Evolutionary conservation across 192 early-diverging fungal species (phyloP).

Genomic region (Coemansia sp.): DNA sequence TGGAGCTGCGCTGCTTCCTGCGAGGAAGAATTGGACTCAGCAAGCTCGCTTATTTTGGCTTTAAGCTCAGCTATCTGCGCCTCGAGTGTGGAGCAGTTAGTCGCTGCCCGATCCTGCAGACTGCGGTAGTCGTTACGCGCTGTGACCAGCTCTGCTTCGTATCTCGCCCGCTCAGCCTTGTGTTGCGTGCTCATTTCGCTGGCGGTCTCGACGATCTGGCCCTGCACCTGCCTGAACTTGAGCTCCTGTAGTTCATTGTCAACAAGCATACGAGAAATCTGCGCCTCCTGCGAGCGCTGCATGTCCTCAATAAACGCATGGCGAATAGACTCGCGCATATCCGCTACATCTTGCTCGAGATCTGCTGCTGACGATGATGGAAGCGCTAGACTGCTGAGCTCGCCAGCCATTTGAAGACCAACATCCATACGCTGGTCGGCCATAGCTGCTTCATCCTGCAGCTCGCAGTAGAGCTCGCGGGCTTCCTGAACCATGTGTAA

Average conservation of each 20-base stretch:
- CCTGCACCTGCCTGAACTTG: conserved; percentile 33
- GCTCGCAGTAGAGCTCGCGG: conserved; percentile 30
- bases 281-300: conserved; percentile 19
- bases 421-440: conserved; percentile 23
- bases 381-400: conserved; percentile 18
- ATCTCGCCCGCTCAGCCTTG: conserved; percentile 24
- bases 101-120: conserved; percentile 23
- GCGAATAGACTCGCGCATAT: conserved; percentile 12
- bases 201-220: conserved; percentile 41
- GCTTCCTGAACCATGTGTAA: conserved; percentile 47
- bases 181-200: conserved; percentile 34
- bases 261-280: conserved; percentile 1
- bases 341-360: conserved; percentile 7
- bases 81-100: conserved; percentile 19
- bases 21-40: neutral
- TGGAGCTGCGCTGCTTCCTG: conserved; percentile 7
- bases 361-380: neutral
- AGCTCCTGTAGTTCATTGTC: conserved; percentile 29
- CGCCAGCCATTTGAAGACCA: conserved; percentile 19
- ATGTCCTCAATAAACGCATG: conserved; percentile 26
- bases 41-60: conserved; percentile 14
- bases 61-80: conserved; percentile 22
- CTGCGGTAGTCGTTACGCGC: conserved; percentile 26
- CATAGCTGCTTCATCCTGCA: conserved; percentile 28
- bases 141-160: conserved; percentile 13